These are phyloP conservation scores for Arabidopsis suecica DNA, from an alignment of 345 rosid species.

Conservation along the genomic window DNA sequence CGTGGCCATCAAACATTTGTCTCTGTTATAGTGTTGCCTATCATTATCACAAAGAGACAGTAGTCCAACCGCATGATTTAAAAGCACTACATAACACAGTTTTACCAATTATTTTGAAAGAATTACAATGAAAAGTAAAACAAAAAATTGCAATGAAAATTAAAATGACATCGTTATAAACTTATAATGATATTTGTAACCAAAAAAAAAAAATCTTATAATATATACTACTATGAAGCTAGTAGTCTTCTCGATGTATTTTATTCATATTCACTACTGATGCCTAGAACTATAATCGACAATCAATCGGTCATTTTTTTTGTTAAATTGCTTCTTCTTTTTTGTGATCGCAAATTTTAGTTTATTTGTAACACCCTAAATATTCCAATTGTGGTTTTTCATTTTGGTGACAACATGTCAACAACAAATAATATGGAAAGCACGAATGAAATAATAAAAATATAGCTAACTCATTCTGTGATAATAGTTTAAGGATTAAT, in stretches of 20 bases:
- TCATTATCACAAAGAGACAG: constrained; percentile 22
- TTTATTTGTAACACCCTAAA: no score
- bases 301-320: neutral
- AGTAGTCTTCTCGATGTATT: neutral
- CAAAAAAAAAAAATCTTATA: no score
- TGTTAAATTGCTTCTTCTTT: neutral
- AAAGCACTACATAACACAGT: neutral
- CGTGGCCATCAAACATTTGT: constrained; percentile 18
- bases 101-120: neutral
- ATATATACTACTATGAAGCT: neutral
- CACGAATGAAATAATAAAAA: neutral
- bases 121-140: neutral
- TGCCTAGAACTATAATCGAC: neutral
- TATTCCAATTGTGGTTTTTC: no score
- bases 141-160: neutral
- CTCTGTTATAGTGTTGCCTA: constrained; percentile 11
- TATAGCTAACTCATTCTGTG: neutral
- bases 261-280: neutral
- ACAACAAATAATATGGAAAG: neutral
- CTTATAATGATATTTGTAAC: no score
- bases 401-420: no score
- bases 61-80: neutral
- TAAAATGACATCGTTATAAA: no score
- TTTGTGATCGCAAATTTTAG: no score
- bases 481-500: neutral